Evolutionary conservation across 768 basidiomycete species (phyloP).

Genomic region (Calocybe cyanea): DNA sequence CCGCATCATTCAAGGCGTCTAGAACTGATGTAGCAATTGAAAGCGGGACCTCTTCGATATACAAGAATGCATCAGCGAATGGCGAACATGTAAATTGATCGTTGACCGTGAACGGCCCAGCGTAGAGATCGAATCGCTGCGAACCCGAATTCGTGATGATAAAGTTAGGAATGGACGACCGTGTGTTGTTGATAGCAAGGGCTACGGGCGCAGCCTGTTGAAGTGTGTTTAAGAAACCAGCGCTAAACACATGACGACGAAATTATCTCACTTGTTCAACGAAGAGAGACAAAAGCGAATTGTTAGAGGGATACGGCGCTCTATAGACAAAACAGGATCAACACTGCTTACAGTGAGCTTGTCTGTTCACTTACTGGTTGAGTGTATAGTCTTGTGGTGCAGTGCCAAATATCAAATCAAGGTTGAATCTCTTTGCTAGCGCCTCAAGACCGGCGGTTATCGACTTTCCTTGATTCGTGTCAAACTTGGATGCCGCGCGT

Average conservation of each 20-base stretch:
- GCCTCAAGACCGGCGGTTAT: conserved; percentile 55
- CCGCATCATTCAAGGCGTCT: conserved; percentile 45
- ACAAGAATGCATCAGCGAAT: conserved; percentile 62
- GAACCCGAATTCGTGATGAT: conserved; percentile 64
- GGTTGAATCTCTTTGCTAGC: conserved; percentile 56
- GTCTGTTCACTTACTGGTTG: conserved; percentile 39
- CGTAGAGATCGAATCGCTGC: conserved; percentile 63
- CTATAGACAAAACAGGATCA: conserved; percentile 28
- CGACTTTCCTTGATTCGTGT: conserved; percentile 47
- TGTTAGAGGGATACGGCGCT: conserved; percentile 57
- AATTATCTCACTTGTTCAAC: conserved; percentile 42
- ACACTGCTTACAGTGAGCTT: not conserved
- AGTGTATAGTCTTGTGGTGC: conserved; percentile 77
- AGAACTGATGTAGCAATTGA: conserved; percentile 51
- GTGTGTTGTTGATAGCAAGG: conserved; percentile 60
- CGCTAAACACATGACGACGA: not conserved
- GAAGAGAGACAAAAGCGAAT: conserved; percentile 58
- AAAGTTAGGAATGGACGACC: conserved; percentile 55
- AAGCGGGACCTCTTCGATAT: conserved; percentile 51
- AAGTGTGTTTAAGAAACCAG: not conserved
- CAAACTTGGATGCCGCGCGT: conserved; percentile 48
- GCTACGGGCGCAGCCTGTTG: conserved; percentile 50
- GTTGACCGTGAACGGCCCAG: conserved; percentile 73
- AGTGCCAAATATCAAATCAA: conserved; percentile 61
- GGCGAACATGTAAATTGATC: conserved; percentile 77